These are phyloP conservation scores for Chlamydomonas schloesseri DNA, from an alignment of 139 green algal species.

Conservation along the genomic window DNA sequence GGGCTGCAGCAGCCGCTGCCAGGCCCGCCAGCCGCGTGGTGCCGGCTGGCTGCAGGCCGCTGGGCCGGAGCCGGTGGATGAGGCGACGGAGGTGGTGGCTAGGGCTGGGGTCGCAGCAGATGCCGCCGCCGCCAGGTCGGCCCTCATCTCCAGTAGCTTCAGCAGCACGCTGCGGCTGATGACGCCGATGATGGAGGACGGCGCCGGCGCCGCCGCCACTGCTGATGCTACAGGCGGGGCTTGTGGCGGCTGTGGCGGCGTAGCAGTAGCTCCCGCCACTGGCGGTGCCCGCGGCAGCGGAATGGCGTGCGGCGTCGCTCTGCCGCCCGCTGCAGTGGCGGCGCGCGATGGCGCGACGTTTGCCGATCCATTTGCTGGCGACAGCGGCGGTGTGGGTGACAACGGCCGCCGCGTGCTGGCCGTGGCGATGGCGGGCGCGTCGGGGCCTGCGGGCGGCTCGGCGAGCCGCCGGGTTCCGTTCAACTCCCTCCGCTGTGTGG, in stretches of 20 bases:
- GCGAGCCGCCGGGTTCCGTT: too few species aligned
- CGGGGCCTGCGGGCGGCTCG: too few species aligned
- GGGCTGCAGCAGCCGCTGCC: too few species aligned
- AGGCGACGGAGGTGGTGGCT: not conserved
- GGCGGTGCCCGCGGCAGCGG: not conserved
- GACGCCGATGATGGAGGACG: constrained; percentile 12
- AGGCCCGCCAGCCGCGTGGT: too few species aligned
- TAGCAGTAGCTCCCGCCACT: not conserved
- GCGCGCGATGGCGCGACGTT: too few species aligned
- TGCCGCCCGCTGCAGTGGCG: too few species aligned
- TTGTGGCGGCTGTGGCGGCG: not conserved
- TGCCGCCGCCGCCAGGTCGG: not conserved
- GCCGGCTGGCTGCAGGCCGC: not conserved
- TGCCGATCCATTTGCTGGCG: too few species aligned
- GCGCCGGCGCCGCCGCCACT: not conserved
- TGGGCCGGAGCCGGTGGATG: not conserved
- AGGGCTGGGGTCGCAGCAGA: not conserved
- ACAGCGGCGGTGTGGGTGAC: too few species aligned
- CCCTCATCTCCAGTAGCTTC: constrained; percentile 32
- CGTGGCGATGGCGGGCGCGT: too few species aligned
- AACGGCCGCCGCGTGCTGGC: too few species aligned
- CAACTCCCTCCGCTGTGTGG: too few species aligned
- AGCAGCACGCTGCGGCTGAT: constrained; percentile 27
- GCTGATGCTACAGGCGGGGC: not conserved
- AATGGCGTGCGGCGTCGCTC: too few species aligned